A percentile compares a stretch with the other conserved stretches of the same genome.
These are phyloP conservation scores for Pseudevernia furfuracea DNA, from an alignment of 495 filamentous ascomycete species.

Conservation along the genomic window DNA sequence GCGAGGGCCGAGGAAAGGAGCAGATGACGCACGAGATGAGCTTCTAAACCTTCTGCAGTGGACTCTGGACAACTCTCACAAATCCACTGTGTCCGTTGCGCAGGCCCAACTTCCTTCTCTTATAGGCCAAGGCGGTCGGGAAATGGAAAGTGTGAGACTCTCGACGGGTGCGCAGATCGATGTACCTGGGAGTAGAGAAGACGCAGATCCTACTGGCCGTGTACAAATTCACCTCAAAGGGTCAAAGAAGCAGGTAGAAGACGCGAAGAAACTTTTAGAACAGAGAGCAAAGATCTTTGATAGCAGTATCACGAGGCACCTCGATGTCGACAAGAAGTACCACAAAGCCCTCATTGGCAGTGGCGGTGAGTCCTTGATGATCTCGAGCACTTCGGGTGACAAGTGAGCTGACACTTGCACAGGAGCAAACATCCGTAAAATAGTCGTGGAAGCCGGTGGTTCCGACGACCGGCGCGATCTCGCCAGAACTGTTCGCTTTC, in stretches of 20 bases:
- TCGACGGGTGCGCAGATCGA: slow-evolving; percentile 80
- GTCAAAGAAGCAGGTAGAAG: slow-evolving; percentile 78
- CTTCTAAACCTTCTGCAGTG: slow-evolving; percentile 79
- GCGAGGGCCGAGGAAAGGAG: slow-evolving; percentile 82
- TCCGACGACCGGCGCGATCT: slow-evolving; percentile 73
- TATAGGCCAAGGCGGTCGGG: slow-evolving; percentile 81
- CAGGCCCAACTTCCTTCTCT: slow-evolving; percentile 80
- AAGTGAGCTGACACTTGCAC: background rate
- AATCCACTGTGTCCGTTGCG: slow-evolving; percentile 71
- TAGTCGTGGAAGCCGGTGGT: slow-evolving; percentile 81
- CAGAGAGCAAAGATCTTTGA: slow-evolving; percentile 80
- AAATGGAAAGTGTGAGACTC: slow-evolving; percentile 81
- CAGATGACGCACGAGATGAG: slow-evolving; percentile 83
- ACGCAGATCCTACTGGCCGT: slow-evolving; percentile 51
- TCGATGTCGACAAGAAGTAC: slow-evolving; percentile 84
- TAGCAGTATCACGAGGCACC: slow-evolving; percentile 69
- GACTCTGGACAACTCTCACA: slow-evolving; percentile 73
- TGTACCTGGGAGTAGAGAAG: slow-evolving; percentile 62
- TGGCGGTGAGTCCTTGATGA: slow-evolving; percentile 56
- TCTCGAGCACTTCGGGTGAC: no score
- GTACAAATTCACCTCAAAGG: slow-evolving; percentile 86
- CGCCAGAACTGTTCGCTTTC: slow-evolving; percentile 85
- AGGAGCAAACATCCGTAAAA: slow-evolving; percentile 81
- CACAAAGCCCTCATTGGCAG: slow-evolving; percentile 85
- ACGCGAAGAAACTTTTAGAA: slow-evolving; percentile 79